These are phyloP conservation scores for Eucalyptus paniculata DNA, from an alignment of 345 rosid species.

Conservation along the genomic window DNA sequence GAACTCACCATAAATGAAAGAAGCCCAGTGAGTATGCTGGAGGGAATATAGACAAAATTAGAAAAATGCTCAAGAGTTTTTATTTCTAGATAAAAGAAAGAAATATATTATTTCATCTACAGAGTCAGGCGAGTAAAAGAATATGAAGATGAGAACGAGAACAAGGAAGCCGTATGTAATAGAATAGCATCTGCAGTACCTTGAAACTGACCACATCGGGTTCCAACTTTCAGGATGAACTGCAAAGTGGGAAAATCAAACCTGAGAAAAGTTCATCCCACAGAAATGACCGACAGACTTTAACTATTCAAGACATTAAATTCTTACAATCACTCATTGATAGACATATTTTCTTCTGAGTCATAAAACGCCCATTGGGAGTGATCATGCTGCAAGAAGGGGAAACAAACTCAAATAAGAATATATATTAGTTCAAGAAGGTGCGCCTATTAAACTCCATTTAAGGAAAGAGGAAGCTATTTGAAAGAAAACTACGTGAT, in stretches of 20 bases:
- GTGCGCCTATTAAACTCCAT: background rate
- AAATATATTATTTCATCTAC: background rate
- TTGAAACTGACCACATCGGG: slow-evolving; percentile 99
- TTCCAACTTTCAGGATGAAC: slow-evolving; percentile 99
- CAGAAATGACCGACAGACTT: background rate
- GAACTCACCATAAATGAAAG: slow-evolving; percentile 94
- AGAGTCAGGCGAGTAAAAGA: background rate
- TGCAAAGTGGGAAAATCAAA: slow-evolving; percentile 6
- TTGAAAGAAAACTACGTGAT: slow-evolving; percentile 50
- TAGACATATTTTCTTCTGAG: slow-evolving; percentile 94
- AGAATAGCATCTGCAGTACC: slow-evolving; percentile 27
- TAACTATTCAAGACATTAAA: background rate
- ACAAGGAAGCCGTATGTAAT: background rate
- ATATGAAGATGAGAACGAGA: background rate
- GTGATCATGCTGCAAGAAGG: slow-evolving; percentile 64
- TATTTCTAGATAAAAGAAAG: background rate
- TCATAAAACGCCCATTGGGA: slow-evolving; percentile 95
- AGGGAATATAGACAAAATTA: background rate
- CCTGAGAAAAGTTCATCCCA: background rate
- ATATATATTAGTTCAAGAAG: background rate
- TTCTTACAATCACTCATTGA: slow-evolving; percentile 99
- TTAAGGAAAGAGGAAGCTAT: background rate
- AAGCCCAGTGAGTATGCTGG: slow-evolving; percentile 99
- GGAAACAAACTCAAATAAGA: background rate
- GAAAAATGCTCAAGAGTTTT: background rate